These are phyloP conservation scores for Serendipita sp. DNA, from an alignment of 768 basidiomycete genomes.

Conservation along the genomic window DNA sequence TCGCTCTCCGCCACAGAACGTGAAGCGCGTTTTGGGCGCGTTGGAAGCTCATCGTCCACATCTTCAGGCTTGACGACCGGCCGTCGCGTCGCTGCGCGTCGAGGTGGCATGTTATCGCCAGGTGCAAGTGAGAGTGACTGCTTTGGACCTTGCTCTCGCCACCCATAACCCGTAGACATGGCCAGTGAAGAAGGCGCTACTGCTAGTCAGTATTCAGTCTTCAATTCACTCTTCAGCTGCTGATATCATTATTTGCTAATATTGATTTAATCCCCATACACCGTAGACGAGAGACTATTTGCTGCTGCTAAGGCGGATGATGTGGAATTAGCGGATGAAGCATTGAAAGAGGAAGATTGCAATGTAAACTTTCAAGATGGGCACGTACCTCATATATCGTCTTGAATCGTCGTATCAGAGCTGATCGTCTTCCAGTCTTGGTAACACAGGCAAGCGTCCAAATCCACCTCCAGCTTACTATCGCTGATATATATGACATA, in stretches of 20 bases:
- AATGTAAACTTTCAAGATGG: slow-evolving; percentile 69
- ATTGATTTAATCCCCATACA: not conserved
- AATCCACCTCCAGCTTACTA: not conserved
- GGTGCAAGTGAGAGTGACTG: not conserved
- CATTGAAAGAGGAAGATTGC: slow-evolving; percentile 38
- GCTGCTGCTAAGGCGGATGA: slow-evolving; percentile 60
- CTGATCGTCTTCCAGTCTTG: slow-evolving; percentile 25
- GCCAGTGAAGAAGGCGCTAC: not conserved
- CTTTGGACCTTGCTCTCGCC: not conserved
- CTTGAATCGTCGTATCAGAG: slow-evolving; percentile 6
- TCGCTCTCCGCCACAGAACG: slow-evolving; percentile 2
- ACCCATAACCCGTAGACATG: not conserved
- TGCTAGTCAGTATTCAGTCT: not conserved
- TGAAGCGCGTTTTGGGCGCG: not conserved
- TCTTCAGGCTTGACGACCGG: not conserved
- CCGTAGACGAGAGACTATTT: slow-evolving; percentile 50
- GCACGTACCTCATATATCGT: slow-evolving; percentile 27
- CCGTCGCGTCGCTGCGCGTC: slow-evolving; percentile 1
- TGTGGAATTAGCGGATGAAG: slow-evolving; percentile 44
- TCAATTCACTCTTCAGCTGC: not conserved
- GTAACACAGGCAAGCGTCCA: slow-evolving; percentile 56
- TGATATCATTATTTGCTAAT: too few species aligned
- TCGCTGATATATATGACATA: not conserved
- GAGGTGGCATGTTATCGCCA: not conserved
- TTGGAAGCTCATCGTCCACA: not conserved